Base-by-base conservation (phyloP, 1,284 basidiomycete genomes). In the Tilletia indica region DNA sequence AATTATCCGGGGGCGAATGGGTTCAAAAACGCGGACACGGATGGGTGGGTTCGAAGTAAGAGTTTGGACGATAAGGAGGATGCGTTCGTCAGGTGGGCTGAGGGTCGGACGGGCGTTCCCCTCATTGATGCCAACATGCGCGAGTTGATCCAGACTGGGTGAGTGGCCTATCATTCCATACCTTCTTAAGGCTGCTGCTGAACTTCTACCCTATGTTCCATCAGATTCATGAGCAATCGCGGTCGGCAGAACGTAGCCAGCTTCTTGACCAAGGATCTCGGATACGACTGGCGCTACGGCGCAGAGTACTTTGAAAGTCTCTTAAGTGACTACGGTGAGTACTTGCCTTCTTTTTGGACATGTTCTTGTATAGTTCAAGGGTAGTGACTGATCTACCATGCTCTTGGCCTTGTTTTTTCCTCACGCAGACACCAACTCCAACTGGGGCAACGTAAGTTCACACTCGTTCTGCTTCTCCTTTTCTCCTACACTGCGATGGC, bases 151-250 rank as follows among this genome's bases (percentile, higher is more conserved):
- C 70, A 78, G 47, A 82, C 80, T n/a, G 80, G 72, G 70, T 73
- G 69, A 67, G 72, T 72, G 42, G 9, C 42, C 42, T 45, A 45
- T 45, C 42, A 45, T 14, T 45, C 42, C 42, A 9, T 45, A 42
- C 4, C 25, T 45, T 3, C 14, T 45, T 42, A n/a, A 42, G n/a
- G 38, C 31, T 31, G 69, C 11, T 25, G 63, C 68, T 61, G 19
- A n/a, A 4, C 49, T n/a, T 19, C n/a, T 6, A 2, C 8, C 31
- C 66, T 69, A 8, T n/a, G 25, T 16, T 12, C 12, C 66, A 9
- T 58, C 71, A 72, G 87, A n/a, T 88, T 87, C 80, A 88, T 88
- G 86, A 86, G 85, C 71, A 89, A 89, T 77, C 72, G 80, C 6
- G 80, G 78, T 9, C 69, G 79, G 4, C 79, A 82, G 56, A 82